phyloP scores from a whole-genome alignment of 441 rosid genomes.

The Brassica balearica region DNA sequence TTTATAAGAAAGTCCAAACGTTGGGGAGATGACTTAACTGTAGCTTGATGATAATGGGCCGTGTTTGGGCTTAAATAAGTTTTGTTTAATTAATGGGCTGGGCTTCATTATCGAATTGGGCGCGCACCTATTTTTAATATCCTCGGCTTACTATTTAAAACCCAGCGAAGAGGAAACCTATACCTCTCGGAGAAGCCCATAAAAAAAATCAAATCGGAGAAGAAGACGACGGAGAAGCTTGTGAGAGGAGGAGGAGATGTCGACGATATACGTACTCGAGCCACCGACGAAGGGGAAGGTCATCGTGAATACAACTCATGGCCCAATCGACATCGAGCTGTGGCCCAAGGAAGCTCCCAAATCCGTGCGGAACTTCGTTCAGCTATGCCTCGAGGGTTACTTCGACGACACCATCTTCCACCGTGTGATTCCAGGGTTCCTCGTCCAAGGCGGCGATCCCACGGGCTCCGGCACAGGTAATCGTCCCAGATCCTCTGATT shows the following conservation, averaged over 20 bases:
- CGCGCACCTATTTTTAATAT: not conserved
- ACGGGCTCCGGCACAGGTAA: conserved; percentile 86
- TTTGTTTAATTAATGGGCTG: not conserved
- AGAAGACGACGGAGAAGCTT: conserved; percentile 12
- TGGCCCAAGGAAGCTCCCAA: conserved; percentile 97
- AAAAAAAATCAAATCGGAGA: not conserved
- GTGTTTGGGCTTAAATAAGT: not conserved
- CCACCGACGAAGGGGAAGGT: conserved; percentile 96
- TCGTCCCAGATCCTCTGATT: not conserved
- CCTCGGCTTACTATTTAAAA: not conserved
- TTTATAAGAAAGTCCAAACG: not conserved
- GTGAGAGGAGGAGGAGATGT: conserved; percentile 51
- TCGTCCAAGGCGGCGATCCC: conserved; percentile 91
- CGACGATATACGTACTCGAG: conserved; percentile 83
- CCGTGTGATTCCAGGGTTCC: conserved; percentile 90
- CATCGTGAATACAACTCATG: conserved; percentile 73
- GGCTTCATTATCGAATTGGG: not conserved
- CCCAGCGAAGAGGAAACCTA: conserved; percentile 3
- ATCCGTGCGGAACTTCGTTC: conserved; percentile 91
- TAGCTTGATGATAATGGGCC: conserved; percentile 7
- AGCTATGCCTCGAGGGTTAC: conserved; percentile 91
- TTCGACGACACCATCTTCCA: conserved; percentile 85
- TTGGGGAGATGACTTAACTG: not conserved
- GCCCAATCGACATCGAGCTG: conserved; percentile 88
- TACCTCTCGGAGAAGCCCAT: not conserved